Evolutionary conservation across 2,329 filamentous ascomycete species (phyloP), one percentile per base, ranked within the genome.

Genomic region (Aspergillus texensis): DNA sequence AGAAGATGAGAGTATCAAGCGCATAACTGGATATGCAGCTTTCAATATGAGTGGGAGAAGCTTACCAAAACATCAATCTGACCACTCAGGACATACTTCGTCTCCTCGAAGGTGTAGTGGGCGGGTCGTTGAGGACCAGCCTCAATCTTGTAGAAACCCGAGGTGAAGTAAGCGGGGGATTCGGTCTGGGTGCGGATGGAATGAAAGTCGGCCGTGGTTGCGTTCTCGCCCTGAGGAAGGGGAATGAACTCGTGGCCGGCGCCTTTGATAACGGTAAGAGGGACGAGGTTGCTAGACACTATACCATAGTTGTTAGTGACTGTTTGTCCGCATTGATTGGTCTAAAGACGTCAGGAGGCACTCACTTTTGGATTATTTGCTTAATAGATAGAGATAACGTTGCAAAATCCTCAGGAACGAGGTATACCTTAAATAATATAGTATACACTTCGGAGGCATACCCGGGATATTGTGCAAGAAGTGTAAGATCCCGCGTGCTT

Each of bases 61-160:
- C 64, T 58, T 67, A 72, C 69, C 63, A 70, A 52, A 39, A 71
- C 50, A 64, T 72, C 70, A 16, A 72, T 70, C 50, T 72, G 68
- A 45, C 70, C 69, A 52, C 46, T 71, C 9, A 72, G 65, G 6
- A 71, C 67, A 64, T 72, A 72, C 34, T 72, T 72, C 2, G 70
- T 67, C 64, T 72, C 69, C 54, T 71, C 70, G 21, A 67, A 72
- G 12, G 46, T 68, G 43, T 72, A 72, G 52, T 62, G 66, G 1
- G 65, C 70, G 11, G 67, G 68, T 59, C 70, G 41, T 52, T 67
- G 58, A 34, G 69, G 65, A 3, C 70, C 70, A 32, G 68, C 66
- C 57, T 68, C 70, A 36, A 72, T 68, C 65, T 70, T 71, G 45
- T 72, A 72, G 57, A 72, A 70, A 14, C 68, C 67, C 0, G 70